Conservation (phyloP, 1,139 yeast genomes). For the Blastobotrys proliferans region DNA sequence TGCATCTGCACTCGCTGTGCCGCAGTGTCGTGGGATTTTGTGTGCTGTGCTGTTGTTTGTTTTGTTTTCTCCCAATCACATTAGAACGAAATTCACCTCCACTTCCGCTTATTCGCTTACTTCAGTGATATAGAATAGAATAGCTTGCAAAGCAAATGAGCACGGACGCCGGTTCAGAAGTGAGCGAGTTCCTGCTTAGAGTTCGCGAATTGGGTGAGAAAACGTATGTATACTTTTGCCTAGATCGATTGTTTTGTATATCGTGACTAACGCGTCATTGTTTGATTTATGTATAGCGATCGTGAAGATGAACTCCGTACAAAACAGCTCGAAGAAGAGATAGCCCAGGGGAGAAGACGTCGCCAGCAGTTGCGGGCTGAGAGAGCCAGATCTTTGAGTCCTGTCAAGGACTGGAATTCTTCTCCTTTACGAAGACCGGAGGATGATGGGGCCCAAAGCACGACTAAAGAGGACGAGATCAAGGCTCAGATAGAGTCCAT, state of each 20-base stretch:
- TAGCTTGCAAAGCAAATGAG: neutral
- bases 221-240: conserved; percentile 24
- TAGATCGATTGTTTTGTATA: neutral
- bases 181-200: conserved; percentile 34
- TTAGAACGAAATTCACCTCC: neutral
- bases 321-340: conserved; percentile 34
- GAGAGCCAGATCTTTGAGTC: conserved; percentile 29
- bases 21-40: too few species aligned
- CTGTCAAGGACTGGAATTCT: conserved; percentile 19
- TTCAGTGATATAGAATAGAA: neutral
- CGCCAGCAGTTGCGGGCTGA: conserved; percentile 32
- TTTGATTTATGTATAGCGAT: conserved; percentile 20
- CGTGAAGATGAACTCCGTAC: conserved; percentile 38
- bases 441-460: too few species aligned
- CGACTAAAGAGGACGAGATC: too few species aligned
- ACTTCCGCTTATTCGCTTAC: neutral
- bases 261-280: neutral
- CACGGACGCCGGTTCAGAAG: conserved; percentile 25
- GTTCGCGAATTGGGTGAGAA: conserved; percentile 36
- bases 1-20: too few species aligned
- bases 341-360: conserved; percentile 32
- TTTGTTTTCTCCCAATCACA: neutral
- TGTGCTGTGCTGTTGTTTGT: neutral
- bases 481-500: too few species aligned
- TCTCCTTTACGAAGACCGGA: conserved; percentile 3